Base-by-base conservation (phyloP, 768 basidiomycete species). In the Tulasnella sp. region DNA sequence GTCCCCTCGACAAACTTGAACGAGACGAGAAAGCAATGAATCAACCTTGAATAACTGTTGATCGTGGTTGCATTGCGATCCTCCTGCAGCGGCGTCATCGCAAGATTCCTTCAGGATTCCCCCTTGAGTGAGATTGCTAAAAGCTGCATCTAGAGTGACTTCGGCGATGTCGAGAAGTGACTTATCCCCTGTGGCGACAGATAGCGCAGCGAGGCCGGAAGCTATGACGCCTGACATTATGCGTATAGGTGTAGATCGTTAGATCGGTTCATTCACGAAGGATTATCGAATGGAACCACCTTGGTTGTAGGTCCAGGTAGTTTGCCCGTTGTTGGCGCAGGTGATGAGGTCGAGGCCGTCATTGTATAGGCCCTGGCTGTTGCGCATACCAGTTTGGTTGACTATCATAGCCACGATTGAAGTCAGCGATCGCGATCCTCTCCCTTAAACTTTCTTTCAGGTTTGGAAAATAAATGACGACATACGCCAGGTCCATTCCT, bases 251-350 rank as follows among this genome's bases (percentile, higher is more conserved):
- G n/a, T n/a, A n/a, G n/a, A n/a, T 32, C 70, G 66, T 63, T 80
- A 26, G 34, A 19, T 17, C 11, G 26, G 48, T 44, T 51, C 49
- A 54, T 21, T 45, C 64, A 42, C 61, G 77, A 79, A 65, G 34
- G 15, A 15, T 38, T 15, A 38, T 38, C 7, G 34, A 38, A 15
- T 15, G 15, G 7, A 15, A 15, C 15, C 34, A 38, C 34, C 34
- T 38, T 81, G 80, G 63, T 82, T 81, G 65, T 82, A 82, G 0
- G 77, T 80, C 80, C 80, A 81, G 1, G 79, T 75, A 3, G 79
- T 80, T 76, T 79, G 75, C 0, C 75, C 76, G 59, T 78, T 78
- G 63, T 78, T 78, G 44, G 64, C 48, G 55, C 76, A 77, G 8
- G 71, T 68, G 42, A 63, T 64, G 50, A 63, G 66, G 48, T 66